Evolutionary conservation across 441 rosid genomes (phyloP), one percentile per base, ranked within the genome.

Genomic region (Erysimum cheiri): DNA sequence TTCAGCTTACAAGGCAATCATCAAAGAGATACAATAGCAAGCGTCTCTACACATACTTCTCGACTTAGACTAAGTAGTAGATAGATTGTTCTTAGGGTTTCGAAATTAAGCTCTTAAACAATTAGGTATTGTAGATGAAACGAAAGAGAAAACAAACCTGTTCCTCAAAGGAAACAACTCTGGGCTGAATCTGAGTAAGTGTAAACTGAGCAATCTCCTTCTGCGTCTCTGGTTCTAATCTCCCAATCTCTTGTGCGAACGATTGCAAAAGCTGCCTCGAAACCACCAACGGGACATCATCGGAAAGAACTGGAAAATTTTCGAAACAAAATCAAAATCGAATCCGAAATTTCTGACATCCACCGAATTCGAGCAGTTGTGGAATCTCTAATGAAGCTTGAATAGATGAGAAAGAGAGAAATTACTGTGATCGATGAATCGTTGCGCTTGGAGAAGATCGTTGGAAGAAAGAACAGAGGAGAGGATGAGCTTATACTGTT

Each of bases 101-200:
- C 1, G 24, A 22, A 22, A 1, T 22, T 22, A 4, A 55, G 14
- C 14, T 37, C 15, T 17, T n/a, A 9, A 35, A 68, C 13, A 10
- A 64, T n/a, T n/a, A 39, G 22, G 26, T n/a, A 3, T 9, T 35
- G 17, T 19, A 29, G 47, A 47, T n/a, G 31, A 2, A 47, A 6
- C 1, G 3, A 31, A 40, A 31, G 60, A 48, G 13, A 28, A 64
- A 36, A 69, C 61, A 33, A 75, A 95, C 99, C 96, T 91, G 99
- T 80, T 96, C 99, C 77, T 93, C 99, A 61, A 96, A 93, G 49
- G 99, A 96, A 77, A 96, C 97, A 63, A 93, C 98, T 59, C 99
- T 87, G 29, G 96, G 98, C 78, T 96, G 99, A 86, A 96, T 91
- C 88, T 89, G 96, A 15, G 90, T 77, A 32, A 96, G 96, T 35